Conservation (phyloP, 2,329 filamentous ascomycete genomes). For the Hypoxylon sp. region DNA sequence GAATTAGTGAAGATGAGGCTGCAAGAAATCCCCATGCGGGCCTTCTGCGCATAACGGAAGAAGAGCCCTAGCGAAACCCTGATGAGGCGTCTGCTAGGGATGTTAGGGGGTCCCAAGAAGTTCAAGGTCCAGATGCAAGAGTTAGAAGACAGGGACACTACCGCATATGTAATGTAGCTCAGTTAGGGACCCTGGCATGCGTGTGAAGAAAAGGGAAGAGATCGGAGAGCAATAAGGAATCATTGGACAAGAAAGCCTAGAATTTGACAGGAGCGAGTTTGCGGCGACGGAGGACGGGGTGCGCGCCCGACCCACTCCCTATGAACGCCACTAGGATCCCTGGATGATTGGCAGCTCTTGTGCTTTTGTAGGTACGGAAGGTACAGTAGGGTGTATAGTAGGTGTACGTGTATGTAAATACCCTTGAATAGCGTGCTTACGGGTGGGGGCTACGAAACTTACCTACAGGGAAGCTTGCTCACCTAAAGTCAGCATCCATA, state of each 20-base stretch:
- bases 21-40: slow-evolving; percentile 42
- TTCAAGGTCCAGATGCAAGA: slow-evolving; percentile 25
- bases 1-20: slow-evolving; percentile 43
- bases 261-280: slow-evolving; percentile 32
- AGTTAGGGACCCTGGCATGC: slow-evolving; percentile 28
- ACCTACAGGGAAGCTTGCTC: slow-evolving; percentile 21
- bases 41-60: slow-evolving; percentile 43
- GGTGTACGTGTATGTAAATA: slow-evolving; percentile 15
- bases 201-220: slow-evolving; percentile 38
- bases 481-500: slow-evolving; percentile 27
- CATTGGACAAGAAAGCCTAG: slow-evolving; percentile 44
- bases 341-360: slow-evolving; percentile 4
- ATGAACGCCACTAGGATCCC: slow-evolving; percentile 27
- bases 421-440: slow-evolving; percentile 16
- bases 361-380: not conserved
- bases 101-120: slow-evolving; percentile 7
- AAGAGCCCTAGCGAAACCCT: slow-evolving; percentile 25
- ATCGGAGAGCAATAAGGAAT: slow-evolving; percentile 38
- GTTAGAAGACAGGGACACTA: slow-evolving; percentile 40
- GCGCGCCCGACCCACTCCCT: slow-evolving; percentile 18
- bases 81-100: slow-evolving; percentile 23
- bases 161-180: slow-evolving; percentile 39
- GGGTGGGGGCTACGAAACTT: slow-evolving; percentile 27
- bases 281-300: slow-evolving; percentile 36
- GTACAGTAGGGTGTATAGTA: slow-evolving; percentile 9